phyloP scores from a whole-genome alignment of 805 yeast genomes.

The Yarrowia keelungensis region DNA sequence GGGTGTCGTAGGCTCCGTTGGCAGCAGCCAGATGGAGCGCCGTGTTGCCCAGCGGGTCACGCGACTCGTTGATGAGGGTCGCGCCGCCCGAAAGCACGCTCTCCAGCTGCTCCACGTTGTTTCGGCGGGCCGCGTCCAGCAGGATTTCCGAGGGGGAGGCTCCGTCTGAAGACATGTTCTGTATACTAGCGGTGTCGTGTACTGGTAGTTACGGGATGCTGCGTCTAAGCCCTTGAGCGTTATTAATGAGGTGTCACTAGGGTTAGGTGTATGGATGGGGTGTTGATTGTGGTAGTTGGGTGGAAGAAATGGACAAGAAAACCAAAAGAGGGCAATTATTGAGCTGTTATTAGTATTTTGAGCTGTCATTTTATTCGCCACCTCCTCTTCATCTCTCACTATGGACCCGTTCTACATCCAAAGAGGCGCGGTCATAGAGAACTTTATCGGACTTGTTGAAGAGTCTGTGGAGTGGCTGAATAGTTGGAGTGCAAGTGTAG shows the following conservation, averaged over 20 bases:
- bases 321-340: no score
- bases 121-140: constrained; percentile 85
- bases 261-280: constrained; percentile 6
- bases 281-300: no score
- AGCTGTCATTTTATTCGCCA: background rate
- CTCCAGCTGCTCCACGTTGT: constrained; percentile 77
- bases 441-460: constrained; percentile 11
- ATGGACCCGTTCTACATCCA: background rate
- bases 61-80: constrained; percentile 67
- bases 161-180: constrained; percentile 57
- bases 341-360: background rate
- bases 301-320: no score
- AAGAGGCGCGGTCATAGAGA: constrained; percentile 13
- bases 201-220: background rate
- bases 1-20: constrained; percentile 83
- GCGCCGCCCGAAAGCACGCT: constrained; percentile 56
- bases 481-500: no score
- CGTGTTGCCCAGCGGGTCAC: constrained; percentile 79
- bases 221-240: constrained; percentile 18
- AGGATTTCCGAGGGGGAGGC: constrained; percentile 81
- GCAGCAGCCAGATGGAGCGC: constrained; percentile 82
- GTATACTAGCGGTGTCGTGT: background rate
- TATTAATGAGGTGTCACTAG: constrained; percentile 34
- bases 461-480: background rate
- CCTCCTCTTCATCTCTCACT: no score